phyloP scores from a whole-genome alignment of 257 asterid species.

The Nicotiana noctiflora region DNA sequence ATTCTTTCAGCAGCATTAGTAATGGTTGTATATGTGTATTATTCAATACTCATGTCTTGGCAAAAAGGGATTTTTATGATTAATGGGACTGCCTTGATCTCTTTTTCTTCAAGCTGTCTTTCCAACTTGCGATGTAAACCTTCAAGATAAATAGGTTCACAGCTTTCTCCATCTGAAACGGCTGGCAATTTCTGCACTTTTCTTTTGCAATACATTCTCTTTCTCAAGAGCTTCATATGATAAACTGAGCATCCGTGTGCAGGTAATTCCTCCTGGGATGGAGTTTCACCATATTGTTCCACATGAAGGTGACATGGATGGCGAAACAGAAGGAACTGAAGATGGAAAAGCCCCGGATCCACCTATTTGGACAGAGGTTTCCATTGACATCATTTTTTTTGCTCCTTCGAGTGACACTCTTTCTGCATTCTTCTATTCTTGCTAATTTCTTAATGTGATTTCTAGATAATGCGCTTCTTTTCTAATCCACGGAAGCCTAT shows the following conservation, averaged over 20 bases:
- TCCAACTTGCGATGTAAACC: neutral
- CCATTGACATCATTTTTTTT: neutral
- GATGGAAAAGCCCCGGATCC: slow-evolving; percentile 83
- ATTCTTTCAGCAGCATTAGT: neutral
- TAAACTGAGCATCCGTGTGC: slow-evolving; percentile 20
- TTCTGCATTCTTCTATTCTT: neutral
- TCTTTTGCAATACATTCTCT: neutral
- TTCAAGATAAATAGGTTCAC: neutral
- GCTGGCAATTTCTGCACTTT: neutral
- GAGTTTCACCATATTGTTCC: too few species aligned
- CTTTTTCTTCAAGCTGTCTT: slow-evolving; percentile 1
- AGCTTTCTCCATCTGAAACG: neutral
- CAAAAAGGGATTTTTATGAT: neutral
- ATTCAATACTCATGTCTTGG: neutral
- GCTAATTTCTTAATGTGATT: slow-evolving; percentile 5
- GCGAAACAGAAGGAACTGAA: slow-evolving; percentile 70
- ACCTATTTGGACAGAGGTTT: slow-evolving; percentile 88
- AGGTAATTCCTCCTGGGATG: slow-evolving; percentile 99
- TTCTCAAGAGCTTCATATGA: slow-evolving; percentile 16
- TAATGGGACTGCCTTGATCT: neutral
- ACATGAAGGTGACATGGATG: slow-evolving; percentile 90
- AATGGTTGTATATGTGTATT: neutral
- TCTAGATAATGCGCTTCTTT: slow-evolving; percentile 96
- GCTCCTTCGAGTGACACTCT: neutral
- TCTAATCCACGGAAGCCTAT: slow-evolving; percentile 97